Base-by-base conservation (phyloP, 192 early-diverging fungal genomes). In the Dimargaris cristalligena region DNA sequence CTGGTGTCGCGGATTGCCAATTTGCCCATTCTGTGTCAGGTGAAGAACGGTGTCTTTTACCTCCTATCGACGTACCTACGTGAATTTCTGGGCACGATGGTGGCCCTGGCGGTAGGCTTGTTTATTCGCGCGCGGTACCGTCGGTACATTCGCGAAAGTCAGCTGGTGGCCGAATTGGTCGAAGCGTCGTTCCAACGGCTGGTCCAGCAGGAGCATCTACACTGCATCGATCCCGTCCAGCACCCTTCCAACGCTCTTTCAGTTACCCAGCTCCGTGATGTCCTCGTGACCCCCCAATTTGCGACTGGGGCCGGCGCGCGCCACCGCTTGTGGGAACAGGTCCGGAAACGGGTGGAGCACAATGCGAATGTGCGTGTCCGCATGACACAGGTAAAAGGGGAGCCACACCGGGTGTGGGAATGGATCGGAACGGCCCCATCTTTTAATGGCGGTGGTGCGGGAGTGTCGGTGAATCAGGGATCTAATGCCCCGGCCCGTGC, bases 331-430 rank as follows among this genome's bases (percentile, higher is more conserved):
- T 83, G 80, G 80, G 74, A 79, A 31, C 70, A 76, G 3, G 78
- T 80, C 41, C 68, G 73, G 14, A 48, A 59, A 2, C 68, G 74
- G 20, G 77, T 83, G 0, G 80, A 79, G 60, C 67, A 67, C 26
- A 79, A 76, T 31, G 69, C 78, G 14, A 80, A 79, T 51, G 78
- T 83, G 28, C 78, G 78, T 16, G 74, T 72, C 34, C 62, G 79
- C 10, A 72, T 74, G 10, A 75, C 75, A 18, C 77, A 76, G 2
- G 72, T 80, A 8, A 64, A 71, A 1, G 80, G 80, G 4, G 80
- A 83, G 62, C 73, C 74, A 9, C 74, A 79, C 63, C 73, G 78
- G 25, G 75, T 73, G 33, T 83, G 80, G 80, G 78, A 83, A 50
- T 83, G 80, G 80, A 73, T 80, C 11, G 80, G 78, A 3, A 67